Percentiles rank a stretch among this genome's conserved stretches.
Evolutionary conservation across 176 grass and related monocot genomes (phyloP).

Genomic region (Elaeis guineensis): DNA sequence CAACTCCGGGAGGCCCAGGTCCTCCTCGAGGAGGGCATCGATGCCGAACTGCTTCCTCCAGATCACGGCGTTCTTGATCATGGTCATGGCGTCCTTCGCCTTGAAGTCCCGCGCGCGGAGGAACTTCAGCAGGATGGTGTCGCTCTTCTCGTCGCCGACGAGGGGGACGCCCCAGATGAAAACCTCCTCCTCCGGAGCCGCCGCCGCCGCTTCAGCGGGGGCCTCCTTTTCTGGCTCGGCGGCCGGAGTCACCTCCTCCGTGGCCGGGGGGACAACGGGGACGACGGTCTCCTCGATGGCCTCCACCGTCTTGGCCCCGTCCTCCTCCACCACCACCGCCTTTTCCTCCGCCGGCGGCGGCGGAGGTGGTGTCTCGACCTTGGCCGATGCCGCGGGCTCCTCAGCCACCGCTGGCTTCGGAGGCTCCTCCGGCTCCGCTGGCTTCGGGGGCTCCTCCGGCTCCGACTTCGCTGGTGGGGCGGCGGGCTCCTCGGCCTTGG

Average conservation of each 20-base stretch:
- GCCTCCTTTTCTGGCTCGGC: constrained; percentile 20
- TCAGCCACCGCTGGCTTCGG: constrained; percentile 10
- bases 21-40: constrained; percentile 47
- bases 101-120: constrained; percentile 89
- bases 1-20: constrained; percentile 71
- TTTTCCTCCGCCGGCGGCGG: constrained; percentile 23
- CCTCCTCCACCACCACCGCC: constrained; percentile 43
- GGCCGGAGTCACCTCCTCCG: constrained; percentile 12
- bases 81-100: constrained; percentile 81
- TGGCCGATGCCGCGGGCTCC: constrained; percentile 17
- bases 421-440: constrained; percentile 14
- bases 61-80: constrained; percentile 66
- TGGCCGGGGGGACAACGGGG: constrained; percentile 7
- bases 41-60: constrained; percentile 98
- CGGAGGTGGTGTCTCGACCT: neutral
- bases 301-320: constrained; percentile 54
- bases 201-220: constrained; percentile 1
- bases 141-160: constrained; percentile 63
- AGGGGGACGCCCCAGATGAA: constrained; percentile 87
- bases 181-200: constrained; percentile 26
- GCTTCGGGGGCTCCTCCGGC: constrained; percentile 9
- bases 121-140: constrained; percentile 90
- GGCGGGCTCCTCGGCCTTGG: constrained; percentile 1
- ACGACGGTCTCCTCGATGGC: constrained; percentile 59
- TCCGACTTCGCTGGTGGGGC: constrained; percentile 20